phyloP scores from a whole-genome alignment of 192 early-diverging fungal genomes.

The Coemansia sp. region DNA sequence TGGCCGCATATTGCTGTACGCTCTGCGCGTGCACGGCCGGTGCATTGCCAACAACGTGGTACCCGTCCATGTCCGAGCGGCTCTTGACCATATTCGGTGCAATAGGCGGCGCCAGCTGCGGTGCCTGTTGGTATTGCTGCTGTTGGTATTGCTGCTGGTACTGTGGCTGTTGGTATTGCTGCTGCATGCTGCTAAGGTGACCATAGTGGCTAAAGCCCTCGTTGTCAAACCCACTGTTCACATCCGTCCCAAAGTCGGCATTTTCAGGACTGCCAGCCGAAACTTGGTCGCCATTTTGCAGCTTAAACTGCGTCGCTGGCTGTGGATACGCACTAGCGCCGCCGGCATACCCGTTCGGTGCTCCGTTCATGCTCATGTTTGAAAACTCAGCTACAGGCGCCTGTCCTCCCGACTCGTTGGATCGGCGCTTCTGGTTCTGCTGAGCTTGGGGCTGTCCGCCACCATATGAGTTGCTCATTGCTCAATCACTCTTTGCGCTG shows the following conservation, averaged over 20 bases:
- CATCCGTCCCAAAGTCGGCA: constrained; percentile 38
- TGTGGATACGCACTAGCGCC: constrained; percentile 38
- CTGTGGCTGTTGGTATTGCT: not conserved
- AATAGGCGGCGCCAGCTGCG: constrained; percentile 6
- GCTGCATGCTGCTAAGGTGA: constrained; percentile 15
- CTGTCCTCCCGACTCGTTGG: constrained; percentile 5
- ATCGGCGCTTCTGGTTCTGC: constrained; percentile 19
- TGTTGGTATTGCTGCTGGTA: not conserved
- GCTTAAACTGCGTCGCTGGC: constrained; percentile 14
- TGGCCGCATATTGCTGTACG: constrained; percentile 17
- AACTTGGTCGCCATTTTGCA: not conserved
- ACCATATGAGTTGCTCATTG: constrained; percentile 7
- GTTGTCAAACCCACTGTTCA: constrained; percentile 47
- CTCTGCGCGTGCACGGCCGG: constrained; percentile 7
- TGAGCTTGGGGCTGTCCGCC: not conserved
- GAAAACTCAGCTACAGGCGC: constrained; percentile 30
- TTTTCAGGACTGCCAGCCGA: constrained; percentile 16
- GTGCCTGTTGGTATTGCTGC: constrained; percentile 5
- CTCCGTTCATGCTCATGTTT: constrained; percentile 21
- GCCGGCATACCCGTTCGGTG: not conserved
- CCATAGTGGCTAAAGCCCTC: constrained; percentile 46
- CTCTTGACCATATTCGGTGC: constrained; percentile 13
- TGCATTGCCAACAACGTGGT: constrained; percentile 9
- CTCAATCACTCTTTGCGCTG: not conserved
- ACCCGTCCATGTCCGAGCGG: constrained; percentile 13